phyloP scores from a whole-genome alignment of 805 yeast genomes.

The Candida manassasensis region DNA sequence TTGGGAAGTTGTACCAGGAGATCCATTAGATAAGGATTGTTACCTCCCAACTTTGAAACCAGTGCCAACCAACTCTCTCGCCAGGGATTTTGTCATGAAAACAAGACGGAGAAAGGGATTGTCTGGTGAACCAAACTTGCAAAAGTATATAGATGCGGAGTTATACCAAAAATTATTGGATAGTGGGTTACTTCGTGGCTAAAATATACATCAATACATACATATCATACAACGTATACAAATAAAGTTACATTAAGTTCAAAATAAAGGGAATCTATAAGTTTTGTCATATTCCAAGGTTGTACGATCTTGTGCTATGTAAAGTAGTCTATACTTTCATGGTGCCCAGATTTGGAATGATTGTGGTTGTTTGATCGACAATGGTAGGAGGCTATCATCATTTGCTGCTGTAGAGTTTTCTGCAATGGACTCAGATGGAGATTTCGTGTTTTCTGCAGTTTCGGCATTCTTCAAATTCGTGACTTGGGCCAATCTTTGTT shows the following conservation, averaged over 20 bases:
- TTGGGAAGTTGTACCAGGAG: conserved; percentile 86
- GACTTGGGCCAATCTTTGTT: conserved; percentile 18
- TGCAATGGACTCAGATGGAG: conserved; percentile 7
- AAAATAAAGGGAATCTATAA: no score
- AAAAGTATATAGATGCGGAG: conserved; percentile 62
- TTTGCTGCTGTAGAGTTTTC: conserved; percentile 9
- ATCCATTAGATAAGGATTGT: conserved; percentile 71
- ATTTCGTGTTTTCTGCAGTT: conserved; percentile 6
- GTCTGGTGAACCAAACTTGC: conserved; percentile 62
- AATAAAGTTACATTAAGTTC: no score
- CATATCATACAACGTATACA: no score
- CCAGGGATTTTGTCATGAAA: conserved; percentile 85
- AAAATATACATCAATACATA: no score
- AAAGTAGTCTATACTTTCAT: conserved; percentile 10
- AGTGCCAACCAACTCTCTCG: conserved; percentile 63
- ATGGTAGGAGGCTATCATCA: conserved; percentile 23
- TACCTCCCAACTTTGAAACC: conserved; percentile 68
- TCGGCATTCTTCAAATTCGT: conserved; percentile 6
- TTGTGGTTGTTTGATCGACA: conserved; percentile 39
- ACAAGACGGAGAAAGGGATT: conserved; percentile 87
- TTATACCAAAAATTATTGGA: conserved; percentile 50
- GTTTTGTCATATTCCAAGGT: neutral
- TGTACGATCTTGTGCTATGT: neutral
- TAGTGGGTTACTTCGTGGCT: conserved; percentile 33
- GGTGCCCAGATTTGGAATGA: conserved; percentile 44